Percentiles rank a stretch among this genome's conserved stretches.
Evolutionary conservation across 2,329 filamentous ascomycete genomes (phyloP).

Genomic region (Penicillium hesseltinei): DNA sequence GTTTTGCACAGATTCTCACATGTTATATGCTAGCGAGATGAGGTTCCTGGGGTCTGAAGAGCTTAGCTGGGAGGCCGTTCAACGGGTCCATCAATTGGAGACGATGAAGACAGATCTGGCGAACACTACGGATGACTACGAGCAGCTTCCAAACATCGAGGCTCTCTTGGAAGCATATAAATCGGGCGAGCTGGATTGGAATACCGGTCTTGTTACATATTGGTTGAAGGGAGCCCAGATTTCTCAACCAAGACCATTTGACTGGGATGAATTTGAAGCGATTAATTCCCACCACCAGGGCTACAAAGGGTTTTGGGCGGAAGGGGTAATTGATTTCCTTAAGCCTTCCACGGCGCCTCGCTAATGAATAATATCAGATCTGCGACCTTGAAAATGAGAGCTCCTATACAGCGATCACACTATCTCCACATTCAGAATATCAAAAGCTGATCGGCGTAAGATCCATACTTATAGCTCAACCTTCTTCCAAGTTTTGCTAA

Average conservation of each 20-base stretch:
- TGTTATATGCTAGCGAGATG: background rate
- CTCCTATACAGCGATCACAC: background rate
- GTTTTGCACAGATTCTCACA: background rate
- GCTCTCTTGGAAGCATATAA: background rate
- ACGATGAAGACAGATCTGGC: background rate
- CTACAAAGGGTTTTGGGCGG: background rate
- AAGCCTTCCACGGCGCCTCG: fast-evolving
- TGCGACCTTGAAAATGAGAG: background rate
- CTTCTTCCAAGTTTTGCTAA: background rate
- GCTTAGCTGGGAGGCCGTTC: background rate
- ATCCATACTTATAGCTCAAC: background rate
- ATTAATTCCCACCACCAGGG: background rate
- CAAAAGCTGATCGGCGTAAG: background rate
- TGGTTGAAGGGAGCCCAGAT: background rate
- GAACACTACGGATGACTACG: background rate
- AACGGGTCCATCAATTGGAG: background rate
- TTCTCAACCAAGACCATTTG: slow-evolving; percentile 2
- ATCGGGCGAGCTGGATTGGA: background rate
- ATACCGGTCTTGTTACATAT: slow-evolving; percentile 1
- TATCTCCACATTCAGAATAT: fast-evolving
- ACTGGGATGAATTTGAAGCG: slow-evolving; percentile 6
- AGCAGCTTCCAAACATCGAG: background rate
- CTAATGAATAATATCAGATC: background rate
- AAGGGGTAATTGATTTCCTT: background rate
- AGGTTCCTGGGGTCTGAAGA: background rate